Conservation (phyloP, 176 grass and related monocot species). For the Typha latifolia region DNA sequence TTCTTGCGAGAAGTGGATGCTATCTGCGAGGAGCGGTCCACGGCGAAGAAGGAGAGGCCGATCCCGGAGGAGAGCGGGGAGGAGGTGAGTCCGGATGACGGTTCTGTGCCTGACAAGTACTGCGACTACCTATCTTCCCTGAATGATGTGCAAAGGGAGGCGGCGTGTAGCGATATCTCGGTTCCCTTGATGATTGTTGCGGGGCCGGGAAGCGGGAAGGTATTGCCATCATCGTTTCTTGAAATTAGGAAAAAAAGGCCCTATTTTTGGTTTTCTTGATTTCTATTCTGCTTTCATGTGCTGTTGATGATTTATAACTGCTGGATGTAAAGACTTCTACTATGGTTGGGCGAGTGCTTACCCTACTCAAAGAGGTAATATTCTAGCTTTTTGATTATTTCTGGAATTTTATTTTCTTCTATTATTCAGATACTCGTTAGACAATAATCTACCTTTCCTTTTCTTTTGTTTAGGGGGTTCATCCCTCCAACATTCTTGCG, state of each 20-base stretch:
- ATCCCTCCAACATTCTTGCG: slow-evolving; percentile 67
- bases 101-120: slow-evolving; percentile 51
- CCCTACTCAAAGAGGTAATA: slow-evolving; percentile 78
- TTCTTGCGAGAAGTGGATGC: slow-evolving; percentile 42
- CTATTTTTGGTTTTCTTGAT: slow-evolving; percentile 4
- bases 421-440: slow-evolving; percentile 4
- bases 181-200: slow-evolving; percentile 80
- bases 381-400: slow-evolving; percentile 12
- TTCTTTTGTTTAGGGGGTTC: slow-evolving; percentile 41
- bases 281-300: slow-evolving; percentile 8
- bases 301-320: neutral
- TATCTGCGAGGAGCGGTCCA: slow-evolving; percentile 31
- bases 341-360: slow-evolving; percentile 91
- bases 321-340: slow-evolving; percentile 65
- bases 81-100: slow-evolving; percentile 21
- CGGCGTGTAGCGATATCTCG: slow-evolving; percentile 61
- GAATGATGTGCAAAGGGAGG: slow-evolving; percentile 68
- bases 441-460: neutral
- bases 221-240: slow-evolving; percentile 9
- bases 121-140: slow-evolving; percentile 72
- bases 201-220: slow-evolving; percentile 91
- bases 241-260: slow-evolving; percentile 8
- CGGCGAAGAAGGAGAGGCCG: slow-evolving; percentile 22
- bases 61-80: slow-evolving; percentile 8
- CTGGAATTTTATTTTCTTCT: slow-evolving; percentile 15